These are phyloP conservation scores for Globisporangium splendens DNA, from an alignment of 352 stramenopile genomes.

Conservation along the genomic window DNA sequence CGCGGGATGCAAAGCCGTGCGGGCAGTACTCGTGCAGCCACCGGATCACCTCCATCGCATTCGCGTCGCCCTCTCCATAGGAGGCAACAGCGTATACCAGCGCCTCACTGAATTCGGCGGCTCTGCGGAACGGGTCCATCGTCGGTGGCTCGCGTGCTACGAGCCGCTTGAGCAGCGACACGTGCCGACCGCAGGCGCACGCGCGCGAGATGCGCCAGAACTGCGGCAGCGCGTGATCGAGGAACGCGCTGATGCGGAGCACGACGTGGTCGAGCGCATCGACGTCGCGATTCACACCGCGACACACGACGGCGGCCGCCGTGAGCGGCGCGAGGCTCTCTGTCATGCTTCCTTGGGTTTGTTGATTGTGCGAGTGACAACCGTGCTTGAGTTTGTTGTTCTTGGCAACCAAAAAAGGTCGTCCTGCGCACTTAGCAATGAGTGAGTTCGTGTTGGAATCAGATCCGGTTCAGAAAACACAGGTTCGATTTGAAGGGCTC, in stretches of 20 bases:
- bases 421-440: too few species aligned
- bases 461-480: too few species aligned
- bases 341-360: too few species aligned
- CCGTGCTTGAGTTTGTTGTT: too few species aligned
- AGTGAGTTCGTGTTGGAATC: too few species aligned
- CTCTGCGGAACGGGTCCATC: slow-evolving; percentile 3
- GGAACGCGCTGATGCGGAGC: slow-evolving; percentile 1
- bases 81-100: neutral
- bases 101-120: slow-evolving; percentile 8
- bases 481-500: too few species aligned
- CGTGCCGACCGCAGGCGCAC: neutral
- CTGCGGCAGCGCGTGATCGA: slow-evolving; percentile 2
- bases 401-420: too few species aligned
- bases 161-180: slow-evolving; percentile 3
- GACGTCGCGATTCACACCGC: neutral
- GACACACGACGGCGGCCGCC: slow-evolving; percentile 6
- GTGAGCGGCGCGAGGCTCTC: neutral
- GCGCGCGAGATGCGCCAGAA: slow-evolving; percentile 7
- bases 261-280: slow-evolving; percentile 4
- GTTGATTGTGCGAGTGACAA: too few species aligned
- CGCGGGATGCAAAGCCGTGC: slow-evolving; percentile 1
- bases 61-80: neutral
- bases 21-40: slow-evolving; percentile 11
- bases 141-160: neutral
- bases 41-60: neutral